Evolutionary conservation across 139 green algal genomes (phyloP), one percentile per base, ranked within the genome.

Genomic region (Closterium sp.): DNA sequence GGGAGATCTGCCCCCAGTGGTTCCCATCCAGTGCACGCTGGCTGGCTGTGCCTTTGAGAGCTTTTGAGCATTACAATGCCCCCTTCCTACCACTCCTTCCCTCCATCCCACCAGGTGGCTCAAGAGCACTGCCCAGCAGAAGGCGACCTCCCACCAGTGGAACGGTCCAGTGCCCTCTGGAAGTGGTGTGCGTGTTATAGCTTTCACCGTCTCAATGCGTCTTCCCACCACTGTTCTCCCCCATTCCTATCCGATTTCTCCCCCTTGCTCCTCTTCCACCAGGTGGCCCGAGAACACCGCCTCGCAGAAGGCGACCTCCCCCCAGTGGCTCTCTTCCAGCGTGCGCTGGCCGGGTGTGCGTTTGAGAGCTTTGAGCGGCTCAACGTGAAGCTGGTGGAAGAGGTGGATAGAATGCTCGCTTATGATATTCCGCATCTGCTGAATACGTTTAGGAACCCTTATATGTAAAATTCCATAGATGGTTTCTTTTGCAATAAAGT

Each of bases 361-460:
- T 92, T 99, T 23, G 92, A 89, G 69, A 94, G 87, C 23, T 95
- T 95, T 87, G 93, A 94, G 69, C 96, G 96, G 38, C 43, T 94
- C 31, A 94, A 93, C 0, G 84, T 91, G 25, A 88, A 88, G 9
- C 93, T 96, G 91, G 33, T 96, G 19, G 93, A 93, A 69, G 90
- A 93, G 64, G 91, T 99, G 33, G 97, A 98, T 64, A 96, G 98
- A 33, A 96, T 97, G 30, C 94, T 99, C 34, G 94, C 89, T 0
- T 87, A 97, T 1, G 97, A 99, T 92, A 97, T 99, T 76, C 97
- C 97, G 1, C 94, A 95, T 8, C 94, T 99, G n/a, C 95, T 99
- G 76, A 96, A 96, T 35, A 94, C 95, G 32, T 98, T 99, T 91
- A 95, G 97, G 34, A 99, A 98, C 94, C 97, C 97, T 12, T 98